A percentile compares a stretch with the other conserved stretches of the same genome.
Conservation (phyloP, 495 filamentous ascomycete species). For the Penicillium herquei region DNA sequence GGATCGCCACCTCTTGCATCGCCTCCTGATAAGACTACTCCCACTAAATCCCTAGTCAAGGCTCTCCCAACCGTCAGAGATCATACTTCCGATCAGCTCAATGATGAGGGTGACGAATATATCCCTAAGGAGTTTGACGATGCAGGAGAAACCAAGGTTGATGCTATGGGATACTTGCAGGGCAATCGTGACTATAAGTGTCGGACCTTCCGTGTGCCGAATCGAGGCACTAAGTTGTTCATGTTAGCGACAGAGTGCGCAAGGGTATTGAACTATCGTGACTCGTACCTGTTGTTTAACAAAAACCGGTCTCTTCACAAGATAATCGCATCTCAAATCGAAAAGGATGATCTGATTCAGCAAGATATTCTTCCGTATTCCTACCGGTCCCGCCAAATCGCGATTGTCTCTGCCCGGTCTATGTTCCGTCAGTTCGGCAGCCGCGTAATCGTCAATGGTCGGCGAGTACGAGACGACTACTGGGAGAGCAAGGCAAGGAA, state of each 20-base stretch:
- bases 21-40: slow-evolving; percentile 75
- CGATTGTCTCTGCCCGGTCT: slow-evolving; percentile 95
- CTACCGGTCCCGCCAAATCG: slow-evolving; percentile 95
- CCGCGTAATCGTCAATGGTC: slow-evolving; percentile 82
- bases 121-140: slow-evolving; percentile 90
- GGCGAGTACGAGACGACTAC: slow-evolving; percentile 94
- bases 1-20: slow-evolving; percentile 69
- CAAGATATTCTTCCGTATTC: slow-evolving; percentile 97
- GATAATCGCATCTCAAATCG: slow-evolving; percentile 93
- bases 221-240: slow-evolving; percentile 89
- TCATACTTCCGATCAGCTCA: slow-evolving; percentile 96
- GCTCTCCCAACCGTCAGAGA: slow-evolving; percentile 94
- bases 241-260: slow-evolving; percentile 99
- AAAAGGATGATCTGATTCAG: slow-evolving; percentile 94
- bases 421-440: slow-evolving; percentile 99
- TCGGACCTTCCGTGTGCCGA: slow-evolving; percentile 87
- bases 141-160: slow-evolving; percentile 90
- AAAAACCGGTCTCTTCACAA: slow-evolving; percentile 97
- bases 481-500: slow-evolving; percentile 97
- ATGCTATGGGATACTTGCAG: slow-evolving; percentile 73
- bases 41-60: slow-evolving; percentile 88
- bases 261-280: slow-evolving; percentile 87
- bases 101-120: slow-evolving; percentile 91
- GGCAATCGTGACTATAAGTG: slow-evolving; percentile 88
- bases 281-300: slow-evolving; percentile 98